These are phyloP conservation scores for Blastobotrys americana DNA, from an alignment of 805 yeast species.

Conservation along the genomic window DNA sequence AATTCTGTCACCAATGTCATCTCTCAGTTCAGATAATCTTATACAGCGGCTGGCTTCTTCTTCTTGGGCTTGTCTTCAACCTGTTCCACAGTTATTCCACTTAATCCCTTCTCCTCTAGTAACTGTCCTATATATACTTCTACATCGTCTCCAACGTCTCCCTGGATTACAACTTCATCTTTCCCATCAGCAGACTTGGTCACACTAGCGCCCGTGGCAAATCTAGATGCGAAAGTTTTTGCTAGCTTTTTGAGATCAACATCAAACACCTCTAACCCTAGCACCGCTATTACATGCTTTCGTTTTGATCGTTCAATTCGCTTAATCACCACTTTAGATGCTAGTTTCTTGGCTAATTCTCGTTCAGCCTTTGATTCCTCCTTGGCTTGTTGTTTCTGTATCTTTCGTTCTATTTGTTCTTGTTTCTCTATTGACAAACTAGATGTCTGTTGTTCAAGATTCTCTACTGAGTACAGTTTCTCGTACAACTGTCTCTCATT, in stretches of 20 bases:
- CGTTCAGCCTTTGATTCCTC: slow-evolving; percentile 64
- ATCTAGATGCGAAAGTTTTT: slow-evolving; percentile 85
- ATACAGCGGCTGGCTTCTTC: slow-evolving; percentile 34
- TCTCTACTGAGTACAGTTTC: slow-evolving; percentile 50
- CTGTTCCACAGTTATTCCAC: slow-evolving; percentile 82
- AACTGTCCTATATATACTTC: slow-evolving; percentile 64
- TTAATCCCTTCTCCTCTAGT: slow-evolving; percentile 73
- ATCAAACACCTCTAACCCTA: slow-evolving; percentile 83
- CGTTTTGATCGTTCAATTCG: slow-evolving; percentile 86
- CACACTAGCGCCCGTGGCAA: slow-evolving; percentile 94
- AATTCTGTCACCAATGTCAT: no score
- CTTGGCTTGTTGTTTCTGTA: slow-evolving; percentile 77
- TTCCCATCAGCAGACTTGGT: slow-evolving; percentile 84
- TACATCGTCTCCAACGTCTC: slow-evolving; percentile 90
- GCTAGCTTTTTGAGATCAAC: slow-evolving; percentile 86
- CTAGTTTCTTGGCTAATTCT: slow-evolving; percentile 66
- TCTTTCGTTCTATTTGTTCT: slow-evolving; percentile 71
- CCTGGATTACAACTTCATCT: slow-evolving; percentile 88
- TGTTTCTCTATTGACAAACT: slow-evolving; percentile 67
- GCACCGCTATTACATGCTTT: slow-evolving; percentile 77
- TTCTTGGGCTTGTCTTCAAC: slow-evolving; percentile 75
- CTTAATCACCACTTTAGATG: slow-evolving; percentile 76
- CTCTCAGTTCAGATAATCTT: no score
- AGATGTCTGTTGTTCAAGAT: slow-evolving; percentile 39
- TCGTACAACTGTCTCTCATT: slow-evolving; percentile 50